Conservation (phyloP, 2,329 filamentous ascomycete species). For the Fusarium sp. region DNA sequence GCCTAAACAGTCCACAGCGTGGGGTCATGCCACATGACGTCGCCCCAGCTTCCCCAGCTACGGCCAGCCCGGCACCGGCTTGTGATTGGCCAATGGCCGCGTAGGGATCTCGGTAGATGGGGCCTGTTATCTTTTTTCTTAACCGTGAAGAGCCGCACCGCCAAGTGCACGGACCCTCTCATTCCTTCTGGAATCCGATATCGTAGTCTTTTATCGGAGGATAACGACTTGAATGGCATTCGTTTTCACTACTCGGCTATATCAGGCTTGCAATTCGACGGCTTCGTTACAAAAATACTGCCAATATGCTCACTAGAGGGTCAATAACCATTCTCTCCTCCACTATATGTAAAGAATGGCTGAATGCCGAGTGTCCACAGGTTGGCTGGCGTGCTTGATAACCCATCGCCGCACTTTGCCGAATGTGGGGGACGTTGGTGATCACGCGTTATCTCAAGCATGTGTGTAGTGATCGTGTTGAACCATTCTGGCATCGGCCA, state of each 20-base stretch:
- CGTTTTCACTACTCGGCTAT: neutral
- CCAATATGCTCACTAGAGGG: neutral
- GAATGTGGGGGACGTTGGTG: constrained; percentile 35
- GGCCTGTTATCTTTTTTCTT: constrained; percentile 30
- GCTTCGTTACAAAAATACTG: too few species aligned
- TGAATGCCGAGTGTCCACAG: too few species aligned
- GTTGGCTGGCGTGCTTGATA: constrained; percentile 19
- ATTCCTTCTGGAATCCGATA: constrained; percentile 3
- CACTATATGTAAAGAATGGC: constrained; percentile 7
- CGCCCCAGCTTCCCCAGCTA: constrained; percentile 29
- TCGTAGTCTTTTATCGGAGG: neutral
- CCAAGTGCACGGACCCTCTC: neutral
- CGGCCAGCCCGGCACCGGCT: constrained; percentile 10
- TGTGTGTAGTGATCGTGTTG: constrained; percentile 2
- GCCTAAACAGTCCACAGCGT: constrained; percentile 37
- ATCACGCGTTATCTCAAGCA: constrained; percentile 37
- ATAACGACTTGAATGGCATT: neutral
- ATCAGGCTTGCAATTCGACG: neutral
- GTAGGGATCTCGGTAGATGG: constrained; percentile 41
- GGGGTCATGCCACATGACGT: constrained; percentile 44
- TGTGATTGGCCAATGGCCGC: constrained; percentile 44
- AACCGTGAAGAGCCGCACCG: constrained; percentile 45
- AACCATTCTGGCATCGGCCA: constrained; percentile 8
- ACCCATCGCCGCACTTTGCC: constrained; percentile 43
- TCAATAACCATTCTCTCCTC: neutral